These are phyloP conservation scores for Anacardium occidentale DNA, from an alignment of 345 rosid genomes.

Conservation along the genomic window DNA sequence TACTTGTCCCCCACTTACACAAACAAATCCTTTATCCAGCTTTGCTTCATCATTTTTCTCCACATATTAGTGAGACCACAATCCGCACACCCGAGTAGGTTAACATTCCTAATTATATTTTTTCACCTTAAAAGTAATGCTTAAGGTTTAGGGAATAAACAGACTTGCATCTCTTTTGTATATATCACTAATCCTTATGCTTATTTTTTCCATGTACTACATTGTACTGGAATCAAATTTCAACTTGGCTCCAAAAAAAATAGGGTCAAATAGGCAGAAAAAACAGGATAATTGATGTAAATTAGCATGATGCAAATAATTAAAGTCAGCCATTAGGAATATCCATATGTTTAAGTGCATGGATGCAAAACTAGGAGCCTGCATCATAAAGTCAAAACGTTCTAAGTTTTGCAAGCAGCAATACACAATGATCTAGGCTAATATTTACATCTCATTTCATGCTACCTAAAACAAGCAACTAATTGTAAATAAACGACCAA, in stretches of 20 bases:
- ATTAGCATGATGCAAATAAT: not conserved
- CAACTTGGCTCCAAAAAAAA: not conserved
- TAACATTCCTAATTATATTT: slow-evolving; percentile 2
- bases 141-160: slow-evolving; percentile 13
- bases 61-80: slow-evolving; percentile 26
- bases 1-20: slow-evolving; percentile 23
- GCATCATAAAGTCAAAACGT: not conserved
- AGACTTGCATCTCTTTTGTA: slow-evolving; percentile 11
- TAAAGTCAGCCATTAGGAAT: not conserved
- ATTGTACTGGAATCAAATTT: not conserved
- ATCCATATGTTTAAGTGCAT: not conserved
- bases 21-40: slow-evolving; percentile 1
- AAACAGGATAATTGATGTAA: not conserved
- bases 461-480: slow-evolving; percentile 24
- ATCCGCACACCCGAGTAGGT: slow-evolving; percentile 7
- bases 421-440: slow-evolving; percentile 5
- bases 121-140: slow-evolving; percentile 21
- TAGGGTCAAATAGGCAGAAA: not conserved
- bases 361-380: too few species aligned
- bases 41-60: slow-evolving; percentile 13
- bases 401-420: slow-evolving; percentile 17
- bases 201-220: too few species aligned
- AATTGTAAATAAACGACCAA: slow-evolving; percentile 10
- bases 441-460: slow-evolving; percentile 35
- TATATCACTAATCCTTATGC: not conserved